A percentile compares a stretch with the other conserved stretches of the same genome.
Conservation (phyloP, 305 asterid species). For the Rubia tinctorum region DNA sequence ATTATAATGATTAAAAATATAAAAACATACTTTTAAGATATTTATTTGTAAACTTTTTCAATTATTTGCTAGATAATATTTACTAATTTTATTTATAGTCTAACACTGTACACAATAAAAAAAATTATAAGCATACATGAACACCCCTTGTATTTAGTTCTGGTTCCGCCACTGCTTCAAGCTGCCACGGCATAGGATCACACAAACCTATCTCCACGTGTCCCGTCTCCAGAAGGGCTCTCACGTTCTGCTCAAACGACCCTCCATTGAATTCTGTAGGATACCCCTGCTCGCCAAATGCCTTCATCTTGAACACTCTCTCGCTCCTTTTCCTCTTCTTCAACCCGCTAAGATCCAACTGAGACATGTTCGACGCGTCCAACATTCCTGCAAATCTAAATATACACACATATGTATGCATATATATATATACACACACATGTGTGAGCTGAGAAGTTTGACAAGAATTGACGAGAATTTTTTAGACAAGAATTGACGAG, state of each 20-base stretch:
- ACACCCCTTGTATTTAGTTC: no score
- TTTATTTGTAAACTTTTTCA: no score
- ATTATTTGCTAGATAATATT: no score
- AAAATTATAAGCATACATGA: no score
- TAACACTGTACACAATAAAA: no score
- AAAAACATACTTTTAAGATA: no score
- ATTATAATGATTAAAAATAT: no score
- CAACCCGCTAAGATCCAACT: constrained; percentile 53
- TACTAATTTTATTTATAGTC: no score
- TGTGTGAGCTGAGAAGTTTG: constrained; percentile 1
- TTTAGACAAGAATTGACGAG: constrained; percentile 31
- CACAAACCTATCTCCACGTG: constrained; percentile 47
- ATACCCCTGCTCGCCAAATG: constrained; percentile 66
- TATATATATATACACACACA: no score
- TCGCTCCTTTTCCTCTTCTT: constrained; percentile 79
- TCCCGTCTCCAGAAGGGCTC: constrained; percentile 68
- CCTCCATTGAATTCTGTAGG: constrained; percentile 74
- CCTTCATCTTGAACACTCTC: constrained; percentile 74
- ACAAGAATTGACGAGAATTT: no score
- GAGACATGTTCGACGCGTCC: constrained; percentile 35
- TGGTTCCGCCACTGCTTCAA: no score
- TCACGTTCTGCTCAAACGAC: constrained; percentile 60
- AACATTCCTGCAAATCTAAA: neutral
- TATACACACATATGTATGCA: neutral
- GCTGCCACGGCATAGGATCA: constrained; percentile 43